phyloP scores from a whole-genome alignment of 306 rosid species.

The Cicer arietinum region DNA sequence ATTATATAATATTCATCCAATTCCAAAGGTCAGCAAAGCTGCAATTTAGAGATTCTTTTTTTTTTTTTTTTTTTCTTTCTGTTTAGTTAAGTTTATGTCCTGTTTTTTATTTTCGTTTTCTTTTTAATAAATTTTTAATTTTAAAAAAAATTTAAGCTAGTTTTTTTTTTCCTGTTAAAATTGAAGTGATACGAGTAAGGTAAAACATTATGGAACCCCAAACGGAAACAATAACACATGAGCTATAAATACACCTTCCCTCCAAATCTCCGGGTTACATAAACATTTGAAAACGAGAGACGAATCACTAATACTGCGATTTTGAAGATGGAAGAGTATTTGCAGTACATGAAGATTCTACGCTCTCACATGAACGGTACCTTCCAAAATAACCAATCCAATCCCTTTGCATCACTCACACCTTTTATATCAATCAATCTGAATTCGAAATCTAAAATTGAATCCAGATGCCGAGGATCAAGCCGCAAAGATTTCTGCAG shows the following conservation, averaged over 20 bases:
- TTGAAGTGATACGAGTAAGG: no score
- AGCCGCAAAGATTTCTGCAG: conserved; percentile 77
- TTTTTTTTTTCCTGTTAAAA: no score
- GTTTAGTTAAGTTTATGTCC: no score
- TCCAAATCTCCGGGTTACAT: conserved; percentile 7
- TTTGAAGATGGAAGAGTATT: conserved; percentile 76
- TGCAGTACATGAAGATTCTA: conserved; percentile 79
- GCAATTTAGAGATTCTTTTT: no score
- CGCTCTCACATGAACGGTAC: conserved; percentile 90
- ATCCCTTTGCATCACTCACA: background rate
- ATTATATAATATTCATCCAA: no score
- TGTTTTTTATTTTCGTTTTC: no score
- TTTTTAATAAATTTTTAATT: no score
- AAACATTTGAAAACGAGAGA: background rate
- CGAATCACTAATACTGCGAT: conserved; percentile 15
- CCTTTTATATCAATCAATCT: background rate
- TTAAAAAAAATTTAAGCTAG: no score
- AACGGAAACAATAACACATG: background rate
- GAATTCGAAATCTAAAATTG: conserved; percentile 19
- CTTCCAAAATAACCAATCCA: background rate
- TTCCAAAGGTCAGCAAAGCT: no score
- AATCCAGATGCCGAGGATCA: conserved; percentile 80
- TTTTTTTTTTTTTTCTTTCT: no score
- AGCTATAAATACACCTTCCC: conserved; percentile 37
- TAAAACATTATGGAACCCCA: background rate